Conservation (phyloP, 1,139 yeast genomes). For the Geotrichum klebahnii region DNA sequence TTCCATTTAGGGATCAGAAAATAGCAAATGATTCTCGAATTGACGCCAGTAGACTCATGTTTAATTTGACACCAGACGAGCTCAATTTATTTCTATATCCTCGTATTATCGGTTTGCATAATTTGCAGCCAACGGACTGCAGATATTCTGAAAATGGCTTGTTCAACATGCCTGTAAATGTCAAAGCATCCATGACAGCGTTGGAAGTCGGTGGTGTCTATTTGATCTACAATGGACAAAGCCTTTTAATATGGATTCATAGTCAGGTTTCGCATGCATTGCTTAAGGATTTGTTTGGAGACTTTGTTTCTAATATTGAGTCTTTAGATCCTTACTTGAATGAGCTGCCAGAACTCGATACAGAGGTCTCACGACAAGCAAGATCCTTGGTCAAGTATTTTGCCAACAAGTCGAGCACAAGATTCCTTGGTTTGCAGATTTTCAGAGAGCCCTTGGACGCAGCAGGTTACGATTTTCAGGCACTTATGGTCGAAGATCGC, state of each 20-base stretch:
- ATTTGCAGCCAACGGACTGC: constrained; percentile 53
- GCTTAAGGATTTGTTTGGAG: constrained; percentile 72
- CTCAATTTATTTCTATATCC: constrained; percentile 74
- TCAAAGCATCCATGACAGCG: constrained; percentile 46
- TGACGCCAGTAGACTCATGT: constrained; percentile 52
- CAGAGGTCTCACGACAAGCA: constrained; percentile 67
- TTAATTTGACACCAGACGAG: constrained; percentile 54
- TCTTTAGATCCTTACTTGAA: constrained; percentile 47
- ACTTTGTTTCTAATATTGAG: constrained; percentile 46
- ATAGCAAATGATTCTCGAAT: constrained; percentile 50
- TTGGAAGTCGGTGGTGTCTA: constrained; percentile 72
- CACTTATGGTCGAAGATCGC: constrained; percentile 68
- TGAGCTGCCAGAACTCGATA: constrained; percentile 67
- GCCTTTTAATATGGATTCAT: constrained; percentile 65
- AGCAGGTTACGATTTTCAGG: constrained; percentile 54
- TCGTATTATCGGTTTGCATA: constrained; percentile 69
- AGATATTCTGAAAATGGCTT: constrained; percentile 44
- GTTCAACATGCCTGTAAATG: constrained; percentile 51
- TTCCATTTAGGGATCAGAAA: constrained; percentile 51
- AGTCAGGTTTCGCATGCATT: constrained; percentile 64
- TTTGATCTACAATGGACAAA: constrained; percentile 65
- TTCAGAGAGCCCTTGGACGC: constrained; percentile 67
- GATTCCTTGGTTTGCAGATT: constrained; percentile 51
- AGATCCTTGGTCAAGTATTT: constrained; percentile 56
- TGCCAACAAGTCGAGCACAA: constrained; percentile 45